These are phyloP conservation scores for Ophiostoma ulmi DNA, from an alignment of 2,329 filamentous ascomycete genomes.

Conservation along the genomic window DNA sequence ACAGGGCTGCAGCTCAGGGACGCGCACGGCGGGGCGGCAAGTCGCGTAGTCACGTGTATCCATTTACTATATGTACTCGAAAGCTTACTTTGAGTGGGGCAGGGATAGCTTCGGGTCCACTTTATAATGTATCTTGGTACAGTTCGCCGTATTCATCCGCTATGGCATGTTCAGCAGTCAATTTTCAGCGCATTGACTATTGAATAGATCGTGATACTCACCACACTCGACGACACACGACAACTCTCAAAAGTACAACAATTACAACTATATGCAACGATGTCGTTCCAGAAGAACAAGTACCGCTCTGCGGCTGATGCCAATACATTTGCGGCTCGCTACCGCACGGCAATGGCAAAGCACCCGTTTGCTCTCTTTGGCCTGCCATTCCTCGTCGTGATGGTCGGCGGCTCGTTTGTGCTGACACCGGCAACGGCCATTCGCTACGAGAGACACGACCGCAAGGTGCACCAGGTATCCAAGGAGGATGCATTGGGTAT, in stretches of 20 bases:
- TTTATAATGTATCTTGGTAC: neutral
- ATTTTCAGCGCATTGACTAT: neutral
- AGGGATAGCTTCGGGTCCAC: neutral
- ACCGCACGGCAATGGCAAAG: conserved; percentile 67
- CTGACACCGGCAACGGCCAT: conserved; percentile 90
- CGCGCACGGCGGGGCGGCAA: conserved; percentile 14
- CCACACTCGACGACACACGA: neutral
- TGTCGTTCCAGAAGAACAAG: conserved; percentile 61
- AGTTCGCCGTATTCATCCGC: neutral
- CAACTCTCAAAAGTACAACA: neutral
- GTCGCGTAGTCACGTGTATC: conserved; percentile 22
- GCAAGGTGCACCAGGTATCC: conserved; percentile 77
- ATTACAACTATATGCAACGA: neutral
- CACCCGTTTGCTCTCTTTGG: conserved; percentile 92
- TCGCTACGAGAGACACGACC: conserved; percentile 87
- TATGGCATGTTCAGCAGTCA: conserved; percentile 4
- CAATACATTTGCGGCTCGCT: conserved; percentile 66
- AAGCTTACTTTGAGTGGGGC: neutral
- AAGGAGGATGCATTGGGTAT: conserved; percentile 83
- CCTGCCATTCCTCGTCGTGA: conserved; percentile 82
- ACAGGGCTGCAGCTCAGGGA: conserved; percentile 3
- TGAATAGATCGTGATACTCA: neutral
- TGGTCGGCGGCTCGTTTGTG: conserved; percentile 88
- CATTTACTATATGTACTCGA: neutral
- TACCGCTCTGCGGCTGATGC: conserved; percentile 63